phyloP scores from a whole-genome alignment of 148 eudicot species.

The Fagopyrum homotropicum region DNA sequence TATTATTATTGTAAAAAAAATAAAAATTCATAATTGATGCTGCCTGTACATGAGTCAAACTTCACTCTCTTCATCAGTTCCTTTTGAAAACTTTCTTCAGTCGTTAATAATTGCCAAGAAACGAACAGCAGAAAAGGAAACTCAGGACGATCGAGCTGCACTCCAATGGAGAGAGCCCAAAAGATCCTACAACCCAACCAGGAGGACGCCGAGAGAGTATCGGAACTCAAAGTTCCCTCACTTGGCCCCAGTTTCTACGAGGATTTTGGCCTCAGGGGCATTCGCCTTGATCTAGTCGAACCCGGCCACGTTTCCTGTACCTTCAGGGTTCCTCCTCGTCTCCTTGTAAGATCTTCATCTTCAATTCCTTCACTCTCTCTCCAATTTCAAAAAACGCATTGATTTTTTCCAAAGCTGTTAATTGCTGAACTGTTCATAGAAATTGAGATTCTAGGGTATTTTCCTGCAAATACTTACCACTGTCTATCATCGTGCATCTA shows the following conservation, averaged over 20 bases:
- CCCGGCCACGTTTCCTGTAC: slow-evolving; percentile 47
- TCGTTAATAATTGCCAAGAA: too few species aligned
- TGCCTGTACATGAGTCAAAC: too few species aligned
- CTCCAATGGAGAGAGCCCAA: slow-evolving; percentile 40
- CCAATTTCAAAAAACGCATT: too few species aligned
- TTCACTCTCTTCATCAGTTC: too few species aligned
- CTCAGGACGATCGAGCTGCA: too few species aligned
- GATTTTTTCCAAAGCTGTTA: background rate
- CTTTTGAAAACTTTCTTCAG: too few species aligned
- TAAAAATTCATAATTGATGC: too few species aligned
- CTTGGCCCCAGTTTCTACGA: slow-evolving; percentile 58
- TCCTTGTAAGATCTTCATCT: slow-evolving; percentile 31
- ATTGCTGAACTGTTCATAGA: background rate
- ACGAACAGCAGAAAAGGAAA: too few species aligned
- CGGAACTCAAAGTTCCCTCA: slow-evolving; percentile 39
- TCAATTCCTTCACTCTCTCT: background rate
- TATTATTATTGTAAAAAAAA: too few species aligned
- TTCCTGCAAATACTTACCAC: background rate
- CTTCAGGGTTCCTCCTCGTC: slow-evolving; percentile 66
- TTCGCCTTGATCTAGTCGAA: slow-evolving; percentile 62
- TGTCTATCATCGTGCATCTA: background rate
- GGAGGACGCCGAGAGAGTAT: slow-evolving; percentile 31
- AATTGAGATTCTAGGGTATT: background rate
- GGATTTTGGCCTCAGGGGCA: slow-evolving; percentile 46
- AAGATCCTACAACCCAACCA: slow-evolving; percentile 15